Conservation (phyloP, 306 rosid species). For the Prunus armeniaca region DNA sequence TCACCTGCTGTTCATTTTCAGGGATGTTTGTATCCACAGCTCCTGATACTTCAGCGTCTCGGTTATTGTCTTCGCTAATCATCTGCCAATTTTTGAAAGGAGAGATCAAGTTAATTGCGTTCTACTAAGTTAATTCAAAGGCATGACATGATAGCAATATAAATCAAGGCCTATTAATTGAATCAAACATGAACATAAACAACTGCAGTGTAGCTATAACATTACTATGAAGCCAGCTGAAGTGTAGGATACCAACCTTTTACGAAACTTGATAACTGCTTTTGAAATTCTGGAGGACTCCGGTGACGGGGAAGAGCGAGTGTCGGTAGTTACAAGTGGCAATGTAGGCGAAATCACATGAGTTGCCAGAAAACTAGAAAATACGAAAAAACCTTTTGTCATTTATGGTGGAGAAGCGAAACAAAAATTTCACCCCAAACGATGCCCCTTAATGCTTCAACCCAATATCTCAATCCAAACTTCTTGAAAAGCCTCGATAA, state of each 20-base stretch:
- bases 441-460: background rate
- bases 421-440: constrained; percentile 13
- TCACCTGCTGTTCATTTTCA: background rate
- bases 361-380: constrained; percentile 10
- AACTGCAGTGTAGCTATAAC: no score
- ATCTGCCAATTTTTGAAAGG: background rate
- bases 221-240: background rate
- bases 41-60: background rate
- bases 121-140: background rate
- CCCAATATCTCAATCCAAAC: background rate
- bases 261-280: constrained; percentile 59
- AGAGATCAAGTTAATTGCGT: background rate
- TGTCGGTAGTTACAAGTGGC: constrained; percentile 11
- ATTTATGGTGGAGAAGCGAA: constrained; percentile 37
- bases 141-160: no score
- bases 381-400: constrained; percentile 48
- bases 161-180: background rate
- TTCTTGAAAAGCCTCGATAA: background rate
- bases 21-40: background rate
- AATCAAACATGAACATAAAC: background rate
- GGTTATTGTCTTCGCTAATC: constrained; percentile 1
- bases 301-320: constrained; percentile 40
- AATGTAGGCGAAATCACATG: constrained; percentile 20
- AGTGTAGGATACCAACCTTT: constrained; percentile 38
- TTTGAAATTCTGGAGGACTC: constrained; percentile 47